Base-by-base conservation (phyloP, 2,329 filamentous ascomycete species). In the Neodidymelliopsis sp. region DNA sequence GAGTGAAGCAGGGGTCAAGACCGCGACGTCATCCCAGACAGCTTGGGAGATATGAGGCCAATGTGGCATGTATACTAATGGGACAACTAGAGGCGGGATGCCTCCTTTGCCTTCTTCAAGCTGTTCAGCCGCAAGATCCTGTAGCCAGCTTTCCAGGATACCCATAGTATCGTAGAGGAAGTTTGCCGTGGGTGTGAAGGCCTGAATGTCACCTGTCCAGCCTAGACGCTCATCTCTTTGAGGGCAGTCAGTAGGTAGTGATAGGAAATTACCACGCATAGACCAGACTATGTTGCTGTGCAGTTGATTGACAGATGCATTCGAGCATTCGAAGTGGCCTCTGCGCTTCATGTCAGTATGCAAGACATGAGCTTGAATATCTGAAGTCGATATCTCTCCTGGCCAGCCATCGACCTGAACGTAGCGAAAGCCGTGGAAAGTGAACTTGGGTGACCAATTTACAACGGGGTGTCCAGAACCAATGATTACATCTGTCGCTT, bases 191-290 rank as follows among this genome's bases (percentile, higher is more conserved):
- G 78, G 76, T 0, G 71, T 66, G 46, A 84, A 84, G 1, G 77
- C 70, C 20, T 76, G 76, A 4, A 75, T 67, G 51, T 82, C 77
- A 11, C 82, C 77, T 0, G 77, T 80, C 82, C 81, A 81, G 20
- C 78, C 77, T 3, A 83, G 65, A 0, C 80, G 72, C 62, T 84
- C 81, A 41, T 84, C 80, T 2, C 49, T 40, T 79, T 83, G 79
- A 0, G 81, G 81, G 54, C 81, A 84, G 56, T 85, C 53, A 4
- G 48, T 55, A 2, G 44, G 53, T 0, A 55, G 25, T 0, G 38
- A 45, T 2, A 55, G 20, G 54, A 85, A 84, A 53, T 85, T 86
- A 0, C 81, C 81, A 18, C 77, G 74, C 77, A 84, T 83, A 2
- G 76, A 77, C 82, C 82, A 84, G 23, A 69, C 60, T 0, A 80